phyloP scores from a whole-genome alignment of 495 filamentous ascomycete genomes.

The Aspergillus panamensis region DNA sequence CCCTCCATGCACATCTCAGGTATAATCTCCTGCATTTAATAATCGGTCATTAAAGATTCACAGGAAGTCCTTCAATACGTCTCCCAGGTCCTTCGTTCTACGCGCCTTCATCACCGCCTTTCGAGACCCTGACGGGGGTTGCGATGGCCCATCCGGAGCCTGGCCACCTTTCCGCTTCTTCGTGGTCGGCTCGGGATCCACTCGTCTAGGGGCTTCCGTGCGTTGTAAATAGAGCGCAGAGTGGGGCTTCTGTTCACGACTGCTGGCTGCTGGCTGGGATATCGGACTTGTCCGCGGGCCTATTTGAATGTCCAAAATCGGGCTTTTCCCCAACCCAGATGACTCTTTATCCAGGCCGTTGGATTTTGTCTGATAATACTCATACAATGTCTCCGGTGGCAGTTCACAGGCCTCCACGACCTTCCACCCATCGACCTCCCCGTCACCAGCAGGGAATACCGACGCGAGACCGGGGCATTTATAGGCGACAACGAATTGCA shows the following conservation, averaged over 20 bases:
- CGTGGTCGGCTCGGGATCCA: constrained; percentile 7
- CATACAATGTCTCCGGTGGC: constrained; percentile 16
- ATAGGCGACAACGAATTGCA: constrained; percentile 28
- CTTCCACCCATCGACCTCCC: constrained; percentile 10
- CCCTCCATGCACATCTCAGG: neutral
- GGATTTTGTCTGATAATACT: constrained; percentile 17
- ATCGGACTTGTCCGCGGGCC: constrained; percentile 11
- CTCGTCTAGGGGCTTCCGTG: constrained; percentile 4
- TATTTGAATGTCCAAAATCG: constrained; percentile 27
- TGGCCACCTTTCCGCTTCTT: constrained; percentile 16
- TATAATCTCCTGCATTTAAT: neutral
- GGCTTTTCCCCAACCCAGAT: constrained; percentile 5
- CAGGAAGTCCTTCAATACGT: constrained; percentile 26
- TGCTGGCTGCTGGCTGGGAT: neutral
- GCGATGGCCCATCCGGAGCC: neutral
- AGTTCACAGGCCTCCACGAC: neutral
- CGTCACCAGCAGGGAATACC: neutral
- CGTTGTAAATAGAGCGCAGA: constrained; percentile 17
- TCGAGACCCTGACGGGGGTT: constrained; percentile 1
- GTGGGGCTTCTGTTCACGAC: neutral
- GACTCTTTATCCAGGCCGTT: neutral
- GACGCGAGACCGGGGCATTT: constrained; percentile 22
- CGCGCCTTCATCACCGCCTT: constrained; percentile 28
- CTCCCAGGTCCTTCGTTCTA: constrained; percentile 19
- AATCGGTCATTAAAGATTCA: constrained; percentile 1